A percentile compares a stretch with the other conserved stretches of the same genome.
Evolutionary conservation across 495 filamentous ascomycete species (phyloP).

Genomic region (Neurospora sp.): DNA sequence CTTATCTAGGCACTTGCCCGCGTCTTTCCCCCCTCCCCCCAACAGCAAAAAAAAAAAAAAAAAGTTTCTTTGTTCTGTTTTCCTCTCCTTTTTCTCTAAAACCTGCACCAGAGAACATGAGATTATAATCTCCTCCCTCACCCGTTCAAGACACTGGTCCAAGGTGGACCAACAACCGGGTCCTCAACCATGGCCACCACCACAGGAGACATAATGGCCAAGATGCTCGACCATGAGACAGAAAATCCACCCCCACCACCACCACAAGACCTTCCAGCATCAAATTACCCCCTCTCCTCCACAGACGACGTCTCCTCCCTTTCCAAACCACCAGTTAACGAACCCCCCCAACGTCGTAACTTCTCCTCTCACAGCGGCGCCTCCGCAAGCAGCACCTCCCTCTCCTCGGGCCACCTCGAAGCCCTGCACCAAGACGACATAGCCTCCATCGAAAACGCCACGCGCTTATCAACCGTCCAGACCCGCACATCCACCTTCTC

Average conservation of each 20-base stretch:
- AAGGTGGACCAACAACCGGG: not conserved
- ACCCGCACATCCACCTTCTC: conserved; percentile 47
- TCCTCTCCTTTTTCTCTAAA: not conserved
- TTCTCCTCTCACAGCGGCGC: not conserved
- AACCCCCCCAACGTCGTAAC: not conserved
- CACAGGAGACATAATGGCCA: not conserved
- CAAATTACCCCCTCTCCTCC: not conserved
- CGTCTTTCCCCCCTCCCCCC: not conserved
- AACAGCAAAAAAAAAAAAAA: not conserved
- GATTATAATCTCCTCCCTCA: not conserved
- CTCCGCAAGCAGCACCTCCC: not conserved
- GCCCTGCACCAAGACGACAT: conserved; percentile 20
- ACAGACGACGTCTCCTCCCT: not conserved
- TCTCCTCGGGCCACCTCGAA: conserved; percentile 11
- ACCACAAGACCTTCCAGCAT: not conserved
- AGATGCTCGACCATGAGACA: not conserved
- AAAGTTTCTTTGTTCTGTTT: not conserved
- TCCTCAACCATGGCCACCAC: not conserved
- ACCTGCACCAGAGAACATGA: not conserved
- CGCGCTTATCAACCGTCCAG: conserved; percentile 8
- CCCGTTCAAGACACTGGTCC: not conserved
- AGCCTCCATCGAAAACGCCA: conserved; percentile 24
- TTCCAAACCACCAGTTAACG: not conserved
- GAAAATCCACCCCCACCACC: not conserved
- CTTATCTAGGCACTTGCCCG: not conserved